Conservation (phyloP, 129 eudicot species). For the Mikania micrantha region DNA sequence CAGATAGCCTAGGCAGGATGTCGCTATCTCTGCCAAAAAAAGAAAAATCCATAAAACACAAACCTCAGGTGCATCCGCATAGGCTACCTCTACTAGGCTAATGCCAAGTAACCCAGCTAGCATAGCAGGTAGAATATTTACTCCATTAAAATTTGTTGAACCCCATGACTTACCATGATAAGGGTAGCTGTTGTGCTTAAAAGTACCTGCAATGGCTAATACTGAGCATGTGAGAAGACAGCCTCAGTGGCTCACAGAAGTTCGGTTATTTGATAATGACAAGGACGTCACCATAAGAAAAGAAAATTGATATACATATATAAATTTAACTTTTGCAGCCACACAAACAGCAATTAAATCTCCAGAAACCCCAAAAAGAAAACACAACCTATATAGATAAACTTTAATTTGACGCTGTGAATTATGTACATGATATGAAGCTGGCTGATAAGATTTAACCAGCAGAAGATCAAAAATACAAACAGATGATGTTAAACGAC, state of each 20-base stretch:
- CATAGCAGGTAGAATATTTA: conserved; percentile 31
- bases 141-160: conserved; percentile 12
- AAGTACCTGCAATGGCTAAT: conserved; percentile 39
- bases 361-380: too few relatives aligned
- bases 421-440: background rate
- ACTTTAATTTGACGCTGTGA: too few relatives aligned
- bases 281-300: background rate
- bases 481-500: background rate
- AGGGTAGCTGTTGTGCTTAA: conserved; percentile 10
- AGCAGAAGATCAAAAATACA: too few relatives aligned
- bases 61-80: conserved; percentile 77
- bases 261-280: background rate
- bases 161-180: conserved; percentile 27
- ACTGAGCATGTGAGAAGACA: background rate
- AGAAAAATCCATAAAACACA: background rate
- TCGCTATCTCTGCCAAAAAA: background rate
- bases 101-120: conserved; percentile 59
- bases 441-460: background rate
- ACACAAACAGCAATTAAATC: background rate
- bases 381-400: too few relatives aligned
- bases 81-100: conserved; percentile 42
- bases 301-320: too few relatives aligned
- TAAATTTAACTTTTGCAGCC: background rate
- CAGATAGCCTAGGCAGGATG: too few relatives aligned
- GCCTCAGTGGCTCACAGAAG: background rate